Evolutionary conservation across 352 stramenopile genomes (phyloP).

Genomic region (Proteromonas lacertae): DNA sequence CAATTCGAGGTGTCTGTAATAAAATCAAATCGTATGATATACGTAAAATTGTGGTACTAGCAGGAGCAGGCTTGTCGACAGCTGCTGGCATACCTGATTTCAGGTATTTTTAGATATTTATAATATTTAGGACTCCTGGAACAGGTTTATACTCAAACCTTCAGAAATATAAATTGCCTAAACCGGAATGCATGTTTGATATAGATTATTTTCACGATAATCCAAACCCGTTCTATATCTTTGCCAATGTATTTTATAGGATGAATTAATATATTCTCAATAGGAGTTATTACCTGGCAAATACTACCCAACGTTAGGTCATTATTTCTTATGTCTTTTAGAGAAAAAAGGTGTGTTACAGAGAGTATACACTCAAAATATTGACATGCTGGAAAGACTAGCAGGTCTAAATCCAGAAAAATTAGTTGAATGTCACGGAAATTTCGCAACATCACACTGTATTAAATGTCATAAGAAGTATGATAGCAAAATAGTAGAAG

Average conservation of each 20-base stretch:
- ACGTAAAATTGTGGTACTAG: slow-evolving; percentile 49
- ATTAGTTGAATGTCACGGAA: background rate
- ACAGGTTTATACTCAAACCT: slow-evolving; percentile 38
- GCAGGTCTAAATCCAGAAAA: slow-evolving; percentile 38
- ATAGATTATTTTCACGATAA: slow-evolving; percentile 78
- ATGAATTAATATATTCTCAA: too few species aligned
- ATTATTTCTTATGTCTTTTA: slow-evolving; percentile 63
- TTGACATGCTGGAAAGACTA: slow-evolving; percentile 65
- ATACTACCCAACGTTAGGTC: slow-evolving; percentile 47
- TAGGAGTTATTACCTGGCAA: slow-evolving; percentile 35
- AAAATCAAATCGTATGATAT: too few species aligned
- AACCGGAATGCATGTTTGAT: slow-evolving; percentile 87
- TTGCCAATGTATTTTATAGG: slow-evolving; percentile 41
- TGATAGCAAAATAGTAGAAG: background rate
- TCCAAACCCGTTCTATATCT: slow-evolving; percentile 71
- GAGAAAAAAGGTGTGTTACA: slow-evolving; percentile 55
- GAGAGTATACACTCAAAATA: slow-evolving; percentile 83
- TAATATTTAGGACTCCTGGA: slow-evolving; percentile 34
- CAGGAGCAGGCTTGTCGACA: slow-evolving; percentile 60
- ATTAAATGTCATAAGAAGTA: background rate
- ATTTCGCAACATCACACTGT: background rate
- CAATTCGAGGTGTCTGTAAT: too few species aligned
- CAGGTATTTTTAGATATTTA: slow-evolving; percentile 42
- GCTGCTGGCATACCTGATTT: slow-evolving; percentile 92
- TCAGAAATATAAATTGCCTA: slow-evolving; percentile 34